Evolutionary conservation across 1,284 basidiomycete genomes (phyloP), one percentile per base, ranked within the genome.

Genomic region (Rhodotorula glutinis): DNA sequence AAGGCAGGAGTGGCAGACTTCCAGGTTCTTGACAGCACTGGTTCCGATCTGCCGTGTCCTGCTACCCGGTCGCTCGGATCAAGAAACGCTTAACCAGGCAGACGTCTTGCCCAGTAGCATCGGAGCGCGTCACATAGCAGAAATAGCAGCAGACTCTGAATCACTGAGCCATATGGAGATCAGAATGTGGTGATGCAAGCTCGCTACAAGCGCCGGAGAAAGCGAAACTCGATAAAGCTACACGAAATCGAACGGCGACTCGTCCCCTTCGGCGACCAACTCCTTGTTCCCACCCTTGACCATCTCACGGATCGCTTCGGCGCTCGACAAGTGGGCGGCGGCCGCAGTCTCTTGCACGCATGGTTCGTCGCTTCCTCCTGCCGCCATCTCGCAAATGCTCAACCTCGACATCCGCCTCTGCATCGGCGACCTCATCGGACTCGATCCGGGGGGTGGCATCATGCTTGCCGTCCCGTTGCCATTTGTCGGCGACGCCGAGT

Each of bases 191-290:
- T n/a, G n/a, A n/a, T n/a, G n/a, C n/a, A n/a, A n/a, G n/a, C n/a
- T n/a, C 33, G 33, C 33, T 38, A 38, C 33, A 38, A 38, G n/a
- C n/a, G n/a, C n/a, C n/a, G n/a, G n/a, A n/a, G 14, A 51, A 23
- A 51, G 27, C 25, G 25, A 14, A 25, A 25, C 25, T 21, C 49
- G 9, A 27, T 25, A 29, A n/a, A 51, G 25, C 49, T 5, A 51
- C 8, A 51, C 49, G 25, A 51, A 51, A n/a, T 51, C 49, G 25
- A 51, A 51, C 25, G 49, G n/a, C 49, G 49, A 51, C 49, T 51
- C 49, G 49, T 51, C 49, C 4, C 49, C 49, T n/a, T 51, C 49
- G 25, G n/a, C 25, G 9, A 51, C 49, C 11, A 51, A n/a, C 9
- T 25, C 49, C 49, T 51, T 27, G 49, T 51, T 51, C 9, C 49